These are phyloP conservation scores for Akebia trifoliata DNA, from an alignment of 164 flowering plant genomes.

Conservation along the genomic window DNA sequence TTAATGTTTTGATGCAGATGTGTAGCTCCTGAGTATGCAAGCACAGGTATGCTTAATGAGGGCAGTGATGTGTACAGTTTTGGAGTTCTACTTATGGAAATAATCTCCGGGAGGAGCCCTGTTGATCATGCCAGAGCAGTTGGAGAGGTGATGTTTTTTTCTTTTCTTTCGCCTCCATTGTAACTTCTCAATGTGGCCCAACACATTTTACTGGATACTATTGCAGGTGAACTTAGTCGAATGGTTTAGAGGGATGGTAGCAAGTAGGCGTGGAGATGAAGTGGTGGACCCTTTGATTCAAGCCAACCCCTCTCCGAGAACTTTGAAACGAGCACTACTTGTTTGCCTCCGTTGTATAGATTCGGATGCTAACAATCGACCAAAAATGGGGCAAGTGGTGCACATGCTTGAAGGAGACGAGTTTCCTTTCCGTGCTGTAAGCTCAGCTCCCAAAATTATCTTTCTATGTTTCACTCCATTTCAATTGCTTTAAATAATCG, in stretches of 20 bases:
- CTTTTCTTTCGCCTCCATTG: neutral
- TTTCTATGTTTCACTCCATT: neutral
- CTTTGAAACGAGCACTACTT: conserved; percentile 60
- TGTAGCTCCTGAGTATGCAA: conserved; percentile 93
- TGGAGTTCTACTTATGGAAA: conserved; percentile 88
- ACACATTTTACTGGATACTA: conserved; percentile 7
- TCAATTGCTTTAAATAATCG: neutral
- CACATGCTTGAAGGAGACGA: conserved; percentile 98
- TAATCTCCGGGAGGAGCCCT: conserved; percentile 80
- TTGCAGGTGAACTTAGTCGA: conserved; percentile 82
- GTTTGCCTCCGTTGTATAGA: conserved; percentile 90
- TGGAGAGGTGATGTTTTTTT: conserved; percentile 57
- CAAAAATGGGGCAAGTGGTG: conserved; percentile 87
- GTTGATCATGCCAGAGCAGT: conserved; percentile 73
- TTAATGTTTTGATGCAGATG: conserved; percentile 43
- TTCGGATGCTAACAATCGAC: conserved; percentile 63
- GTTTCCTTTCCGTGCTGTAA: conserved; percentile 68
- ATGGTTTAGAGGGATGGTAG: conserved; percentile 85
- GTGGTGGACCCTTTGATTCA: conserved; percentile 60
- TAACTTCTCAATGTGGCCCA: neutral
- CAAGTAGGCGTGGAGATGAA: conserved; percentile 65
- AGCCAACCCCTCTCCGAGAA: conserved; percentile 57
- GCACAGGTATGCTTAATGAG: conserved; percentile 90
- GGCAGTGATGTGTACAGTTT: conserved; percentile 87
- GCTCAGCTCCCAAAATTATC: conserved; percentile 13